Evolutionary conservation across 2,329 filamentous ascomycete genomes (phyloP).

Genomic region (Colletotrichum sidae): DNA sequence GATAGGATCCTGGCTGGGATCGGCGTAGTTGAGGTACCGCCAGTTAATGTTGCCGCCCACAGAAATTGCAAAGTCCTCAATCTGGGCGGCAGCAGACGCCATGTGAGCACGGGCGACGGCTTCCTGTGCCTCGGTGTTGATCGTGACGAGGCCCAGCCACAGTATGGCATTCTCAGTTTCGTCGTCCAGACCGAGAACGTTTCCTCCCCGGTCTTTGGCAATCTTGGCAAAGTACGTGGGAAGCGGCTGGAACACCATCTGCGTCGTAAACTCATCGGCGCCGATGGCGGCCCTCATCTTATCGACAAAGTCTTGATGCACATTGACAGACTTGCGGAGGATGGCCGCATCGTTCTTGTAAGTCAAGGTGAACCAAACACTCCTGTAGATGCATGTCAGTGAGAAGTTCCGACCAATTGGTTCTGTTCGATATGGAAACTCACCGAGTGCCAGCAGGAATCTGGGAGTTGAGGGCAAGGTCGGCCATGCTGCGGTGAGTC

Average conservation of each 20-base stretch:
- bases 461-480: neutral
- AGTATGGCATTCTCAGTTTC: slow-evolving; percentile 6
- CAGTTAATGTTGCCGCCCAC: slow-evolving; percentile 47
- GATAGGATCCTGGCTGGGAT: slow-evolving; percentile 49
- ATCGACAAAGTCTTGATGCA: slow-evolving; percentile 40
- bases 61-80: slow-evolving; percentile 28
- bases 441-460: slow-evolving; percentile 4
- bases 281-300: slow-evolving; percentile 36
- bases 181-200: slow-evolving; percentile 52
- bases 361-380: slow-evolving; percentile 40
- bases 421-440: neutral
- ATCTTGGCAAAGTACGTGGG: slow-evolving; percentile 45
- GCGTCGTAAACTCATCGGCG: slow-evolving; percentile 37
- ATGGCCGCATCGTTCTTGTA: slow-evolving; percentile 35
- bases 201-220: slow-evolving; percentile 51
- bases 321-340: slow-evolving; percentile 42
- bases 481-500: slow-evolving; percentile 4
- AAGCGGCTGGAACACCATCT: slow-evolving; percentile 52
- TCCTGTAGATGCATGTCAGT: slow-evolving; percentile 41
- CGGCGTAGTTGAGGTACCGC: slow-evolving; percentile 59
- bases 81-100: slow-evolving; percentile 14
- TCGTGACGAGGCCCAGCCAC: slow-evolving; percentile 14
- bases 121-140: slow-evolving; percentile 20
- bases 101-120: slow-evolving; percentile 8
- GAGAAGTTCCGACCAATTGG: neutral